These are phyloP conservation scores for Phytophthora vignae DNA, from an alignment of 352 stramenopile genomes.

Conservation along the genomic window DNA sequence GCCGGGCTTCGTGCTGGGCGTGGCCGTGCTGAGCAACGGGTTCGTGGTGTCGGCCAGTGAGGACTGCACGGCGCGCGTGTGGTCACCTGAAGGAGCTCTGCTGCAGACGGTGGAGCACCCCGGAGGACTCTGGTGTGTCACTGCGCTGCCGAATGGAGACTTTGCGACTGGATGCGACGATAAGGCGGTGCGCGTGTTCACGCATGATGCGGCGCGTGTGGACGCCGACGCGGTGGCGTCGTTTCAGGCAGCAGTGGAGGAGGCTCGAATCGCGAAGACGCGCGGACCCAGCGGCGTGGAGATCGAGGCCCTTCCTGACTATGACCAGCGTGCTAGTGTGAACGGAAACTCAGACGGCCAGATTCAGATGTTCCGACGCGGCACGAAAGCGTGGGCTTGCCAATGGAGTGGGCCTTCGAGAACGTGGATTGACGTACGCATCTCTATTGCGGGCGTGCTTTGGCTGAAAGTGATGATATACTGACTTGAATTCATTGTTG, in stretches of 20 bases:
- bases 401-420: constrained; percentile 93
- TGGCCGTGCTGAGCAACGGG: constrained; percentile 65
- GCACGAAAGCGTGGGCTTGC: constrained; percentile 93
- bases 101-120: constrained; percentile 88
- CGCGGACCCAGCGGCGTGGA: constrained; percentile 93
- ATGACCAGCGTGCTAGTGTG: constrained; percentile 84
- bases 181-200: constrained; percentile 94
- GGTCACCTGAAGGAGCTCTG: constrained; percentile 58
- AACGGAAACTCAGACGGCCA: constrained; percentile 92
- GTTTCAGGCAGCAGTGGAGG: constrained; percentile 73
- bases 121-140: constrained; percentile 87
- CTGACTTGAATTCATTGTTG: neutral
- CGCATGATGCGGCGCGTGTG: constrained; percentile 62
- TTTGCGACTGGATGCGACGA: constrained; percentile 96
- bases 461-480: neutral
- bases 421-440: constrained; percentile 95
- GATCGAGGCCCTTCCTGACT: constrained; percentile 94
- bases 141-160: constrained; percentile 81
- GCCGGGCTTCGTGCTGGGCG: constrained; percentile 80
- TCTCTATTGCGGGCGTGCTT: neutral
- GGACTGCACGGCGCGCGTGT: constrained; percentile 85
- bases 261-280: constrained; percentile 61
- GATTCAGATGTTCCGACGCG: constrained; percentile 97
- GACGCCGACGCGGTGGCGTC: constrained; percentile 71
- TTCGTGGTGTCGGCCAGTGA: constrained; percentile 82